Conservation (phyloP, 768 basidiomycete genomes). For the Hemileccinum rubropunctum region DNA sequence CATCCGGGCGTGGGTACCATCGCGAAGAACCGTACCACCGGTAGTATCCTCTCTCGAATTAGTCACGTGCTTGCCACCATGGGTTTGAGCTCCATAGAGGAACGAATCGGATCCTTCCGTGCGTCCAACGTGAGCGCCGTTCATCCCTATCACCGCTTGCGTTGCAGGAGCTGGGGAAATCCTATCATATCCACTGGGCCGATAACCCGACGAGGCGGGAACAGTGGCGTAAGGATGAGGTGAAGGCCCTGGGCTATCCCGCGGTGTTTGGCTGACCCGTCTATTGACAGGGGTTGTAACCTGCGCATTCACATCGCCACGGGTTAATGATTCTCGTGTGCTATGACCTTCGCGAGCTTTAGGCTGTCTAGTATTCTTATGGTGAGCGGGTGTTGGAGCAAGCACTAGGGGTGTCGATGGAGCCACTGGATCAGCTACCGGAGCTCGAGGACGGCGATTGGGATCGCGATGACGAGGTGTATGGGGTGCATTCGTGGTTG, state of each 20-base stretch:
- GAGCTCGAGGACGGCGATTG: slow-evolving; percentile 47
- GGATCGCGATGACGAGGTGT: slow-evolving; percentile 53
- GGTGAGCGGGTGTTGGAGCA: slow-evolving; percentile 62
- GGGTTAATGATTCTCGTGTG: slow-evolving; percentile 45
- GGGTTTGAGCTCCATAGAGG: slow-evolving; percentile 53
- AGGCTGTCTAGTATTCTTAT: slow-evolving; percentile 54
- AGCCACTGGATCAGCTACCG: slow-evolving; percentile 52
- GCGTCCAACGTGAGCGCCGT: slow-evolving; percentile 40
- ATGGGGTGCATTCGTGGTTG: slow-evolving; percentile 54
- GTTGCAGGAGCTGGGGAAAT: slow-evolving; percentile 45
- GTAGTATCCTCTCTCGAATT: slow-evolving; percentile 54
- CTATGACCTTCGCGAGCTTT: slow-evolving; percentile 45
- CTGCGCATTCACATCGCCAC: slow-evolving; percentile 56
- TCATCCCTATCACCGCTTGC: slow-evolving; percentile 35
- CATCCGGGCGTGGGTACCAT: slow-evolving; percentile 46
- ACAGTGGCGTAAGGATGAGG: slow-evolving; percentile 75
- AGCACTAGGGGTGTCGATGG: slow-evolving; percentile 60
- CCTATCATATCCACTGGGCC: slow-evolving; percentile 53
- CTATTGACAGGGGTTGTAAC: slow-evolving; percentile 65
- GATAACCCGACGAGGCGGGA: slow-evolving; percentile 56
- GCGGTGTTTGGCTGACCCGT: slow-evolving; percentile 64
- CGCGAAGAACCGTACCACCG: slow-evolving; percentile 36
- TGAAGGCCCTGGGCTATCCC: slow-evolving; percentile 45
- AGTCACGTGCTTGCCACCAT: slow-evolving; percentile 47
- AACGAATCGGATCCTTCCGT: slow-evolving; percentile 66